Conservation (phyloP, 208 protist genomes). For the Leishmania turanica region DNA sequence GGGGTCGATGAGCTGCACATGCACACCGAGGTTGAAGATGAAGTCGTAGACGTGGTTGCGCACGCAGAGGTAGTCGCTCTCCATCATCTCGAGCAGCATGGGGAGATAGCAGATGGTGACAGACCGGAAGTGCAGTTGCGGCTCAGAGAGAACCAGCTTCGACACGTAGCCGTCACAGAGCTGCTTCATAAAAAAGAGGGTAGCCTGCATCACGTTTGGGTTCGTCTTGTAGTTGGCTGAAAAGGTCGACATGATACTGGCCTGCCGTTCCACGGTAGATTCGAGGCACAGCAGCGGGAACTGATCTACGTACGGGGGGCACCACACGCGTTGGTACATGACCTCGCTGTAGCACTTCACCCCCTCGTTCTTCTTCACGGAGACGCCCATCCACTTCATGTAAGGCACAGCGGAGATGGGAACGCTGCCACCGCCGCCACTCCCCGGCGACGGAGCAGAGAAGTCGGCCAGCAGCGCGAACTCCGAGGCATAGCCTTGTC, state of each 20-base stretch:
- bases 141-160: conserved; percentile 74
- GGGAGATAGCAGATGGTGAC: conserved; percentile 84
- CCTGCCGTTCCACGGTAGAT: conserved; percentile 60
- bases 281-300: conserved; percentile 72
- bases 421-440: conserved; percentile 3
- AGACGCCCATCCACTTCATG: conserved; percentile 21
- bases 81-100: conserved; percentile 79
- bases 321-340: conserved; percentile 36
- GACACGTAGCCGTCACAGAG: conserved; percentile 85
- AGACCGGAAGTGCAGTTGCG: conserved; percentile 69
- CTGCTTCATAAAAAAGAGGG: conserved; percentile 82
- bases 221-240: conserved; percentile 76
- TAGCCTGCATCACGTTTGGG: conserved; percentile 60
- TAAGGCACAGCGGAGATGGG: conserved; percentile 17
- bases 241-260: conserved; percentile 67
- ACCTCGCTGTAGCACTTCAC: conserved; percentile 29
- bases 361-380: conserved; percentile 30
- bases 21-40: conserved; percentile 74
- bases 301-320: conserved; percentile 68
- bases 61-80: conserved; percentile 88
- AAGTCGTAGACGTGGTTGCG: conserved; percentile 91
- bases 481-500: conserved; percentile 33
- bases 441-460: not conserved
- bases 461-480: conserved; percentile 28
- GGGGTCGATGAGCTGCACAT: conserved; percentile 88